Evolutionary conservation across 164 flowering plant genomes (phyloP), one percentile per base, ranked within the genome.

Genomic region (Kingdonia uniflora): DNA sequence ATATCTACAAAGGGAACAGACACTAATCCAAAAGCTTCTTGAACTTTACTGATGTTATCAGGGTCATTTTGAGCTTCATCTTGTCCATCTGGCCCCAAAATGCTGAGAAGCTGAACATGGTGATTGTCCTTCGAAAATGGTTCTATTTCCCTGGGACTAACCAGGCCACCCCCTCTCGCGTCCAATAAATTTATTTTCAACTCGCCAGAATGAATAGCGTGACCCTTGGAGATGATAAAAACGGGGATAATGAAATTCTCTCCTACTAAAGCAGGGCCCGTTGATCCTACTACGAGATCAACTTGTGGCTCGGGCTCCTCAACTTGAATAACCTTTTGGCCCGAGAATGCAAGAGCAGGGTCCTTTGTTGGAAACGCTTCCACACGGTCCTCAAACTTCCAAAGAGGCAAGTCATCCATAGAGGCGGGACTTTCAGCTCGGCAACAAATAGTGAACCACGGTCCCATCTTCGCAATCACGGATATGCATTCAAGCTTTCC

Each of bases 371-470:
- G 99, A 60, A 67, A 72, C 56, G 80, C 71, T 57, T 82, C 87
- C 44, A 85, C 69, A 42, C 71, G 69, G 51, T 85, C 89, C 72
- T 94, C 97, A 76, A 81, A 85, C 63, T 87, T 94, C 99, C 99
- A 89, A 52, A 85, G 84, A 14, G 88, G 97, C 57, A 87, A 71
- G 55, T 76, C 94, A 59, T 80, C 82, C 97, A 94, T 81, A 13
- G 96, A 81, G 19, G 90, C 97, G 57, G 99, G 99, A 57, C 97
- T 89, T 75, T 94, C 99, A 55, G 97, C 90, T 69, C 86, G 76
- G 71, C 90, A 89, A 65, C 92, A 80, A 50, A 94, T 78, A 26
- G 80, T 81, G 69, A 87, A 79, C 65, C 67, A 69, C 17, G 75
- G 68, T 33, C 96, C 90, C 16, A 83, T 62, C 69, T 80, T 82